Percentiles rank a stretch among this genome's conserved stretches.
Evolutionary conservation across 2,329 filamentous ascomycete species (phyloP).

Genomic region (Colletotrichum cereale): DNA sequence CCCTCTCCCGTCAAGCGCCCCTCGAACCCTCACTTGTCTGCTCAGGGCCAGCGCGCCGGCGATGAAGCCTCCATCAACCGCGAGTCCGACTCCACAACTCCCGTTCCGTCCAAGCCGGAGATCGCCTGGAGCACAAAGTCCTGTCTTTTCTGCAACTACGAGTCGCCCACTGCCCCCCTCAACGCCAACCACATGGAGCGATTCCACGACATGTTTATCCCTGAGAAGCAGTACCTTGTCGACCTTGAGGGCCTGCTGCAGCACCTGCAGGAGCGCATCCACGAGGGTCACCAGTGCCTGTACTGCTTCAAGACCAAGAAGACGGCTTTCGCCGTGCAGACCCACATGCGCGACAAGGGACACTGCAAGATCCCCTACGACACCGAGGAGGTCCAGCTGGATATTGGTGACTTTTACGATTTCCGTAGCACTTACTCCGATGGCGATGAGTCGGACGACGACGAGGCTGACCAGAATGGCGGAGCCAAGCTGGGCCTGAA

Average conservation of each 20-base stretch:
- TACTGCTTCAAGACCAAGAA: slow-evolving; percentile 88
- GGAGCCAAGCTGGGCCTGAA: slow-evolving; percentile 79
- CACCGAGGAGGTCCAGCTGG: slow-evolving; percentile 88
- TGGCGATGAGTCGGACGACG: slow-evolving; percentile 73
- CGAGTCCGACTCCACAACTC: slow-evolving; percentile 58
- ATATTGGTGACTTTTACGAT: slow-evolving; percentile 97
- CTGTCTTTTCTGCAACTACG: slow-evolving; percentile 94
- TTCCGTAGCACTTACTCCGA: slow-evolving; percentile 97
- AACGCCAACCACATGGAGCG: slow-evolving; percentile 92
- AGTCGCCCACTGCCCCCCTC: slow-evolving; percentile 79
- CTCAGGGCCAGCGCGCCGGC: slow-evolving; percentile 56
- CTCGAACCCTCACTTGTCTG: slow-evolving; percentile 62
- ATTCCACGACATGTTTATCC: slow-evolving; percentile 95
- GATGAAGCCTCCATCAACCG: slow-evolving; percentile 53
- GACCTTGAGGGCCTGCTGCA: slow-evolving; percentile 85
- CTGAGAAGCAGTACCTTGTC: slow-evolving; percentile 86
- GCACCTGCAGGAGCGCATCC: slow-evolving; percentile 84
- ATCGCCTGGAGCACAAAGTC: slow-evolving; percentile 60
- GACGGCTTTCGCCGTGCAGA: slow-evolving; percentile 85
- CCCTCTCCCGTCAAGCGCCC: slow-evolving; percentile 67
- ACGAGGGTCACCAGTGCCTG: slow-evolving; percentile 85
- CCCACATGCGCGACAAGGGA: slow-evolving; percentile 96
- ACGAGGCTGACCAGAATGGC: slow-evolving; percentile 63
- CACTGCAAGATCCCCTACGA: slow-evolving; percentile 98
- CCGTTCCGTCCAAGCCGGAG: slow-evolving; percentile 52